Percentiles rank a stretch among this genome's conserved stretches.
These are phyloP conservation scores for Ceratopteris richardii DNA, from an alignment of 75 land plant genomes.

Conservation along the genomic window DNA sequence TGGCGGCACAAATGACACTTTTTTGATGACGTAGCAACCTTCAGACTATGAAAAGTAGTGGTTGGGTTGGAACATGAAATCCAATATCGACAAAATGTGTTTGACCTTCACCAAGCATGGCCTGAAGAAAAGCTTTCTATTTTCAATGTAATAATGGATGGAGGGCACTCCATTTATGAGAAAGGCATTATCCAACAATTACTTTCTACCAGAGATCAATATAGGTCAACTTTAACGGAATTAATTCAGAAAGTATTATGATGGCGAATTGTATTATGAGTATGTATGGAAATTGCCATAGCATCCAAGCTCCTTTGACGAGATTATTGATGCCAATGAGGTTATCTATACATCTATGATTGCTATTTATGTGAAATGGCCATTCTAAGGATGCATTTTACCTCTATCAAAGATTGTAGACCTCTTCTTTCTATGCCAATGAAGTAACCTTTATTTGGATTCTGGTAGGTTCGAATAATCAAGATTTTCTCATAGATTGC, in stretches of 20 bases:
- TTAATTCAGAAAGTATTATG: neutral
- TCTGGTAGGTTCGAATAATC: neutral
- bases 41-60: no score
- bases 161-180: slow-evolving; percentile 40
- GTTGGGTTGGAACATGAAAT: no score
- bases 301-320: neutral
- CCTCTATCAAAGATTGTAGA: neutral
- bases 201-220: slow-evolving; percentile 17
- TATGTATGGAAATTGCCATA: slow-evolving; percentile 3
- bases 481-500: neutral
- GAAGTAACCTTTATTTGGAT: neutral
- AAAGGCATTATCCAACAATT: slow-evolving; percentile 25
- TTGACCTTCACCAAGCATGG: slow-evolving; percentile 35
- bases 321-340: slow-evolving; percentile 4
- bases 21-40: no score
- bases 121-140: slow-evolving; percentile 28
- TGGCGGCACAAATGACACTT: no score
- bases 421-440: neutral
- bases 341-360: slow-evolving; percentile 16
- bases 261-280: neutral
- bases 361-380: slow-evolving; percentile 14
- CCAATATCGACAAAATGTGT: no score
- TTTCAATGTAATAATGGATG: slow-evolving; percentile 18
- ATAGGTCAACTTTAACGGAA: neutral
- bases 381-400: neutral